Evolutionary conservation across 192 early-diverging fungal species (phyloP).

Genomic region (Podila minutissima): DNA sequence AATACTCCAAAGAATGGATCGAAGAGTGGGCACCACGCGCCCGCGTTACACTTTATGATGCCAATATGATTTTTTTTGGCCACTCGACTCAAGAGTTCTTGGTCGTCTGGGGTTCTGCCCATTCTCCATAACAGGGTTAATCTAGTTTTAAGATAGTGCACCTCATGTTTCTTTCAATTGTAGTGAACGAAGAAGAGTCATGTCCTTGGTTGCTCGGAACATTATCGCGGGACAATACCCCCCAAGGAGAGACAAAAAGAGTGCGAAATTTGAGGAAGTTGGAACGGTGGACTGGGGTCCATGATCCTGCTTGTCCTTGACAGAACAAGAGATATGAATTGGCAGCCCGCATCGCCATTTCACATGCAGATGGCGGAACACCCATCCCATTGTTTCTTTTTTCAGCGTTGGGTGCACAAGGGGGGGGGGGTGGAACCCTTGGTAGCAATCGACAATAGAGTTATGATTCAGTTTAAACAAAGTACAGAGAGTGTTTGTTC

Average conservation of each 20-base stretch:
- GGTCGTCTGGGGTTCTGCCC: too few relatives aligned
- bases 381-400: neutral
- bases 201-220: neutral
- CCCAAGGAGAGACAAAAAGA: neutral
- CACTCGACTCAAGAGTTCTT: too few relatives aligned
- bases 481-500: too few relatives aligned
- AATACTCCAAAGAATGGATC: too few relatives aligned
- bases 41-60: too few relatives aligned
- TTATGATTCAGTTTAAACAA: too few relatives aligned
- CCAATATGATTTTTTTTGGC: too few relatives aligned
- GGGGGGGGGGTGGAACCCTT: neutral
- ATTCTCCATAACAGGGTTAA: too few relatives aligned
- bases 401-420: neutral
- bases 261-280: neutral
- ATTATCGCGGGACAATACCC: neutral
- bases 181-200: neutral
- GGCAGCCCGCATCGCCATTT: neutral
- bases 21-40: too few relatives aligned
- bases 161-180: too few relatives aligned
- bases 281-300: neutral
- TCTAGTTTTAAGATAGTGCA: too few relatives aligned
- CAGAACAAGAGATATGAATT: neutral
- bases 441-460: too few relatives aligned
- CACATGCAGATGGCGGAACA: slow-evolving; percentile 1
- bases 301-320: neutral